phyloP scores from a whole-genome alignment of 164 flowering plant genomes.

The Chimonanthus salicifolius region DNA sequence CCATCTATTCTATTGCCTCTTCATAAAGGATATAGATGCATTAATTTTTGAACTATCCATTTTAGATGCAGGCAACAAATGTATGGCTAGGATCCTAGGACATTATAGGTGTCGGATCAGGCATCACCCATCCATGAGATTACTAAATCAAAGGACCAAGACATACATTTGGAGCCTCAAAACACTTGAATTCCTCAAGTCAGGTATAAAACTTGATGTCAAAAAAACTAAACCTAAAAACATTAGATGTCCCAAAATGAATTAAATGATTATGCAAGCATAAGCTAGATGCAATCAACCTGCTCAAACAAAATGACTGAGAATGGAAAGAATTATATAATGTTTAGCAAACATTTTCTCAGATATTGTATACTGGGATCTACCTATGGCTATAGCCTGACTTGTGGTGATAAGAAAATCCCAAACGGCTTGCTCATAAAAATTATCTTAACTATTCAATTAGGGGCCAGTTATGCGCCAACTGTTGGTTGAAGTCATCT shows the following conservation, averaged over 20 bases:
- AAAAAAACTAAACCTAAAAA: too few relatives aligned
- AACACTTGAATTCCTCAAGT: neutral
- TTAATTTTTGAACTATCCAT: neutral
- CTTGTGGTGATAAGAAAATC: neutral
- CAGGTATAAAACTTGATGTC: too few relatives aligned
- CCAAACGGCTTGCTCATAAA: neutral
- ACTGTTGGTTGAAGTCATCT: neutral
- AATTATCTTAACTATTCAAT: too few relatives aligned
- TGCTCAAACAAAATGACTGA: constrained; percentile 3
- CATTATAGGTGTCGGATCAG: neutral
- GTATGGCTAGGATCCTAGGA: neutral
- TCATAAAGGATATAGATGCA: neutral
- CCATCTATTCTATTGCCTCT: neutral
- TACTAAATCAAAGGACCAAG: neutral
- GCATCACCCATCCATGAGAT: neutral
- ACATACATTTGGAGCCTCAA: neutral
- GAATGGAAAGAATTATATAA: neutral
- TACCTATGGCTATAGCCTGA: neutral
- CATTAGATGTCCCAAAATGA: neutral
- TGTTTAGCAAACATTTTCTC: neutral
- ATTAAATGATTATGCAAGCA: neutral
- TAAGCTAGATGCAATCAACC: neutral
- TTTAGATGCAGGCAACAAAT: neutral
- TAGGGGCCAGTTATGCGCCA: neutral
- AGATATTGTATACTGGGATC: neutral